phyloP scores from a whole-genome alignment of 495 filamentous ascomycete genomes.

The Lasiosphaeria ovina region DNA sequence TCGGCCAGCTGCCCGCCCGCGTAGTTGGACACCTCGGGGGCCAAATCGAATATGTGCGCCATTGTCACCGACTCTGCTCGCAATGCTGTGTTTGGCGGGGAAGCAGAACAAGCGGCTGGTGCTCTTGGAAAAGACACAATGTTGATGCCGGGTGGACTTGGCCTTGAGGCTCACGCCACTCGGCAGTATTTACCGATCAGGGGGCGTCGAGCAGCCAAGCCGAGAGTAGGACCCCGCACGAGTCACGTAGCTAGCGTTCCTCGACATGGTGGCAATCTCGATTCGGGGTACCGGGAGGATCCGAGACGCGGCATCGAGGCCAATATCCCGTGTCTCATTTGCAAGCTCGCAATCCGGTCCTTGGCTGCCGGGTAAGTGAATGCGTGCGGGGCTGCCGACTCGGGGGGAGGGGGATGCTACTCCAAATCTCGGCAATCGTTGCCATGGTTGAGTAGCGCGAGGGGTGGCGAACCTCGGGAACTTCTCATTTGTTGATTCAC shows the following conservation, averaged over 20 bases:
- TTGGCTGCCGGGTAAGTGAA: conserved; percentile 14
- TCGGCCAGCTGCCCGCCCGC: conserved; percentile 31
- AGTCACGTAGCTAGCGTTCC: no score
- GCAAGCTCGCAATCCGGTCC: background rate
- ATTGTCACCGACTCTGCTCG: conserved; percentile 22
- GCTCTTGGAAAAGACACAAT: background rate
- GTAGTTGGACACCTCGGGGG: conserved; percentile 38
- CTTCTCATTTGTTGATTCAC: no score
- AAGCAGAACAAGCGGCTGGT: background rate
- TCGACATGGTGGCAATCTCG: background rate
- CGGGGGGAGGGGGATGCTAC: conserved; percentile 8
- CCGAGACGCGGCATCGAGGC: conserved; percentile 3
- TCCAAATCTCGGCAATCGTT: conserved; percentile 23
- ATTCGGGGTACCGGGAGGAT: conserved; percentile 9
- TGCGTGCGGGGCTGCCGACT: conserved; percentile 10
- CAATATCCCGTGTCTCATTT: background rate
- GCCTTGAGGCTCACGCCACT: no score
- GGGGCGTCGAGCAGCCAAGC: no score
- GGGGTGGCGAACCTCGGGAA: no score
- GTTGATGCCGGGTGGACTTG: background rate
- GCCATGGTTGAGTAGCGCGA: background rate
- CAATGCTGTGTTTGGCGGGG: background rate
- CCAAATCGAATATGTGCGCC: conserved; percentile 47
- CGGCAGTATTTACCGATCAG: background rate
- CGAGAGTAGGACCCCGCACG: no score